Evolutionary conservation across 805 yeast genomes (phyloP), one percentile per base, ranked within the genome.

Genomic region (Cyberlindnera mrakii): DNA sequence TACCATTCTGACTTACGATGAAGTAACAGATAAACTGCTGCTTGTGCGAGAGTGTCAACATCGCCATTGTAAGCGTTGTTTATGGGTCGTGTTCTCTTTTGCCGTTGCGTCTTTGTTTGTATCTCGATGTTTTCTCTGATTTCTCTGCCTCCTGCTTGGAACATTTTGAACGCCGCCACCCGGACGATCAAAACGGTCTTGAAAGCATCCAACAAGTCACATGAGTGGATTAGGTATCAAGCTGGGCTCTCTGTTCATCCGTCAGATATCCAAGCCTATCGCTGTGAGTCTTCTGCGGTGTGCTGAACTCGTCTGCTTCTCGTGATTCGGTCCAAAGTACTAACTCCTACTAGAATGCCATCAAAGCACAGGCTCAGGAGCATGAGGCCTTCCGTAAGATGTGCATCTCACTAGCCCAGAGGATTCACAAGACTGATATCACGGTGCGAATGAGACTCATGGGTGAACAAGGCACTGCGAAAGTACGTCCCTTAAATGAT

Each of bases 211-310:
- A 15, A n/a, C 16, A 10, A 15, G 16, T 7, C 13, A 14, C 13
- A 84, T 85, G 93, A 85, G 91, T 65, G 78, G 84, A 20, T 74
- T 86, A 31, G 88, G 90, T 9, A 70, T 85, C 39, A 86, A 86
- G 59, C 65, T 86, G 51, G 77, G 87, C 10, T 74, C 90, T 19
- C 71, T 86, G 42, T 70, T 85, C 42, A 76, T 85, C 6, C 64
- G 90, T 48, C 86, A 91, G 31, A 67, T 86, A 35, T 82, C 95
- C 31, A 85, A 83, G 58, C 96, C 96, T 1, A 72, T 86, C 27
- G 87, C 91, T 4, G 51, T 48, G 30, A 23, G 51, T 43, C 7
- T 13, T 3, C 16, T 13, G 19, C 11, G 6, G 27, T 9, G 27
- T 23, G 11, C n/a, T 23, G 27, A 11, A 11, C 11, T 23, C 11